Evolutionary conservation across 2,329 filamentous ascomycete species (phyloP).

Genomic region (Trichoderma polysporum): DNA sequence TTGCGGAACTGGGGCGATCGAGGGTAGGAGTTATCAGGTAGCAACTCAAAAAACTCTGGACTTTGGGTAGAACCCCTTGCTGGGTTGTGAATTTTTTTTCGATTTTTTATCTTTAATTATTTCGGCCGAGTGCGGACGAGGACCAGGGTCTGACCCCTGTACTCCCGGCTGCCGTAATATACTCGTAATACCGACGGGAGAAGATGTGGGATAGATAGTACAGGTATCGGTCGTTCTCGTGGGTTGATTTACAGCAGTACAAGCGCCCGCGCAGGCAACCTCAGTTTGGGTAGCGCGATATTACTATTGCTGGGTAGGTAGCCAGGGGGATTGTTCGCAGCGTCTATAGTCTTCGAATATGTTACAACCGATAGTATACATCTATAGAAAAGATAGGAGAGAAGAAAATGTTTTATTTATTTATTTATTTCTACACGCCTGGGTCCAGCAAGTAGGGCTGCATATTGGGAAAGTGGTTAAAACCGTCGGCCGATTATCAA

Average conservation of each 20-base stretch:
- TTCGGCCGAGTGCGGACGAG: background rate
- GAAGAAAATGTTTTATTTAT: background rate
- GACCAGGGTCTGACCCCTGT: background rate
- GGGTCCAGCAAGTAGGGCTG: background rate
- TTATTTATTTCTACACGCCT: background rate
- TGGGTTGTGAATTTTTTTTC: background rate
- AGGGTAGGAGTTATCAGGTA: slow-evolving; percentile 8
- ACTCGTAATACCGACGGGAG: background rate
- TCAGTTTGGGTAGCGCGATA: background rate
- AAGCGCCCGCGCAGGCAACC: background rate
- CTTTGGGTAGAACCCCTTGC: background rate
- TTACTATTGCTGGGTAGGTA: background rate
- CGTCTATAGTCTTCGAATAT: background rate
- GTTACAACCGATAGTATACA: background rate
- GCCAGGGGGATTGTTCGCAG: background rate
- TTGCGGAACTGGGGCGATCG: background rate
- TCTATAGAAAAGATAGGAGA: background rate
- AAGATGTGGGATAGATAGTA: background rate
- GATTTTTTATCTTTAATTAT: background rate
- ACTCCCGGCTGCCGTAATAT: background rate
- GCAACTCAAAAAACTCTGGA: background rate
- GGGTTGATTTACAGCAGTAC: background rate
- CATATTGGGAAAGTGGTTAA: background rate
- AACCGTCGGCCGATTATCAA: background rate
- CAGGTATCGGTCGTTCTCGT: background rate